Evolutionary conservation across 345 rosid species (phyloP).

Genomic region (Laguncularia racemosa): DNA sequence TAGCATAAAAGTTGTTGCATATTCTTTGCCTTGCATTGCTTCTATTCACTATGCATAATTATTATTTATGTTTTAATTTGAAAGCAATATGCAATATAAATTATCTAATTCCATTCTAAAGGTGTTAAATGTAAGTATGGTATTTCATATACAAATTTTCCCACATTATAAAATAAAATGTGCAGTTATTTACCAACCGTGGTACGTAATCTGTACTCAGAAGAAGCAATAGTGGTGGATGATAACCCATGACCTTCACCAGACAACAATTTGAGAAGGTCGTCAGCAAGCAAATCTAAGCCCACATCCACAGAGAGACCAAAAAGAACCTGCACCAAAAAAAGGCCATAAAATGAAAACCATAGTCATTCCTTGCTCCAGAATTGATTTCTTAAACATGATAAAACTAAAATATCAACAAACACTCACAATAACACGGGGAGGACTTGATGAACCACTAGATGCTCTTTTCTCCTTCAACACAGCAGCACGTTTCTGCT

Average conservation of each 20-base stretch:
- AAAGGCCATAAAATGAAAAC: background rate
- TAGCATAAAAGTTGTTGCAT: too few species aligned
- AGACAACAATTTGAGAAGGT: slow-evolving; percentile 40
- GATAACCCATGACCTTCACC: slow-evolving; percentile 26
- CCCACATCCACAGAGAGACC: slow-evolving; percentile 64
- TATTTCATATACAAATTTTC: too few species aligned
- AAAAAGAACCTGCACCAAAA: slow-evolving; percentile 55
- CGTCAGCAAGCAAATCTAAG: slow-evolving; percentile 50
- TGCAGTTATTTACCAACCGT: slow-evolving; percentile 40
- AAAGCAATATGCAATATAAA: too few species aligned
- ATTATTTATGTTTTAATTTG: too few species aligned
- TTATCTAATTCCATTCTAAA: too few species aligned
- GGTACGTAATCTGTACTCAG: slow-evolving; percentile 61
- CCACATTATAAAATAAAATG: too few species aligned
- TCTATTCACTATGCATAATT: too few species aligned
- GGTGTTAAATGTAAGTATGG: too few species aligned
- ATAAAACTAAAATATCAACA: background rate
- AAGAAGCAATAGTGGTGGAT: slow-evolving; percentile 53
- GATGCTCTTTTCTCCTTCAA: slow-evolving; percentile 74
- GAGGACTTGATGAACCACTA: slow-evolving; percentile 48
- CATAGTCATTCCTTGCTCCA: background rate
- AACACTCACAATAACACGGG: slow-evolving; percentile 69
- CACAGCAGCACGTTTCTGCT: slow-evolving; percentile 73
- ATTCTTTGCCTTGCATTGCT: too few species aligned
- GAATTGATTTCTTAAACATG: background rate